Evolutionary conservation across 805 yeast genomes (phyloP), one percentile per base, ranked within the genome.

Genomic region (Debaryomyces tyrocola): DNA sequence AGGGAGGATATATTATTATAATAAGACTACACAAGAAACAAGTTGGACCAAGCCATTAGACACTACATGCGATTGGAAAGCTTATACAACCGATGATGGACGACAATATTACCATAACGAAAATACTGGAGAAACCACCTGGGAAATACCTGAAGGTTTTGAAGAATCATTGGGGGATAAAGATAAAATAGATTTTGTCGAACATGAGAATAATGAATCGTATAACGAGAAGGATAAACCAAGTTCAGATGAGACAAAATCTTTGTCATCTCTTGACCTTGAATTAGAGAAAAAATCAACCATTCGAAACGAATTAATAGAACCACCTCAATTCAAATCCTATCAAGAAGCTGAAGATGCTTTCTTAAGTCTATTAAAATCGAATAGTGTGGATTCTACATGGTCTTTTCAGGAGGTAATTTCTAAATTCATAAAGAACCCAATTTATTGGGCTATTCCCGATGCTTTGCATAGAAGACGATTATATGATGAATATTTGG

Each of bases 21-120:
- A 90, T 52, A 44, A 78, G 0, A 74, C 60, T 21, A 85, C 92
- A 0, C 78, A 81, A 41, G 81, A 82, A 52, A 82, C 96, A 0
- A 80, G 84, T 42, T 90, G 97, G 96, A 88, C 86, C 20, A 81
- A 82, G 52, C 97, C 97, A 0, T 78, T 65, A 14, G 85, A 75
- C 43, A 57, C 77, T 20, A 62, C 56, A 38, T 65, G 74, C 4
- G 55, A 64, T n/a, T 73, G 74, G 66, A 76, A 79, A 20, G 71
- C 83, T 14, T 71, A 67, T 33, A 67, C 69, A 17, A 74, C 84
- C 1, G 80, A 78, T 14, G 90, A 73, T 9, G 79, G 91, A 2
- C 69, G 68, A 43, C 69, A 73, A 15, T 90, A 90, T 63, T 90
- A 87, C 70, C 84, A 84, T 64, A 86, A 87, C 58, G 69, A 74